Base-by-base conservation (phyloP, 352 stramenopile genomes). In the Pythium guiyangense region DNA sequence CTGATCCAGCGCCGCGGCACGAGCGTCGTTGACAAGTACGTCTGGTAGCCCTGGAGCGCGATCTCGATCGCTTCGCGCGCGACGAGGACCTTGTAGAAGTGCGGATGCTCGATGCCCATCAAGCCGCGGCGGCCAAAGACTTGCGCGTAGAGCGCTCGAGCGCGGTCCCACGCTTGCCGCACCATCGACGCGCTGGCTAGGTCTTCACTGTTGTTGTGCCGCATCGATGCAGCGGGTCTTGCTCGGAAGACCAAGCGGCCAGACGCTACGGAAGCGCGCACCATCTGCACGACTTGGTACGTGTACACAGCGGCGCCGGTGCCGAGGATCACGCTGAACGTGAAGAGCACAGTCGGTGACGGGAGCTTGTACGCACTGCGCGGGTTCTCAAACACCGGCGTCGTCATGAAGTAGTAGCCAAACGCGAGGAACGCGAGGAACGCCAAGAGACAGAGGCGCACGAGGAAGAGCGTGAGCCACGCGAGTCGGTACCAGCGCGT, bases 21-120 rank as follows among this genome's bases (percentile, higher is more conserved):
- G 42, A 47, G 42, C 42, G 18, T 57, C 48, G 22, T 68, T 1
- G 60, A 68, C 25, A 49, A 62, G 26, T 71, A 46, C 14, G 64
- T 57, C 37, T 71, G 64, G 45, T 71, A 68, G 0, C 56, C 42
- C 42, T 47, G 42, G n/a, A 47, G 42, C 18, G 42, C 42, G n/a
- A 47, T 47, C 42, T 47, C 42, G n/a, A 59, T 40, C 9, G 64
- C 11, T 39, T 71, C 64, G 37, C 55, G 47, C 8, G 60, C 15
- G 6, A 68, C 20, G n/a, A 71, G 37, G 47, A 57, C 18, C 20
- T 47, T 6, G n/a, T 26, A 47, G 42, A 47, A 47, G 42, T 47
- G 20, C 42, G 42, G 42, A 25, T 47, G 42, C 20, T 47, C 42
- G 42, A 47, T 47, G 6, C 42, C 42, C 15, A 47, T 18, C 42